phyloP scores from a whole-genome alignment of 345 rosid genomes.

The Jatropha curcas region DNA sequence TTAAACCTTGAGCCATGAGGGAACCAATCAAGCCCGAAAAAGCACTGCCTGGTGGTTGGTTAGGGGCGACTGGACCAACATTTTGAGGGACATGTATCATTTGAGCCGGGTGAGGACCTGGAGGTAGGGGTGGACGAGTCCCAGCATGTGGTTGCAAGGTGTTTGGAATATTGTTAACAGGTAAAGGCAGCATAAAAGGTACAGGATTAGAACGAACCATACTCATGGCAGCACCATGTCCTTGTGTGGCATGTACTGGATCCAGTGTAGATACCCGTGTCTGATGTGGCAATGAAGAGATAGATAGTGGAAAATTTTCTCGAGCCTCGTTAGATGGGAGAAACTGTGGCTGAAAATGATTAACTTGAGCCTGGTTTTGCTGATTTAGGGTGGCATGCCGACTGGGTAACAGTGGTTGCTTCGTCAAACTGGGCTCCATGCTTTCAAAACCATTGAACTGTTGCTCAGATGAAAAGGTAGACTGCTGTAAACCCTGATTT shows the following conservation, averaged over 20 bases:
- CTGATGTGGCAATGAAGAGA: conserved; percentile 48
- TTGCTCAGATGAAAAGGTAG: conserved; percentile 50
- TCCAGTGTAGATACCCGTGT: conserved; percentile 36
- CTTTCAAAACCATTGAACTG: conserved; percentile 42
- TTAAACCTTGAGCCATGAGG: conserved; percentile 92
- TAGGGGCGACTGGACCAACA: conserved; percentile 44
- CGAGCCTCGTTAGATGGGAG: conserved; percentile 40
- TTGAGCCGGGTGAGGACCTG: conserved; percentile 50
- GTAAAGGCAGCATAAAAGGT: conserved; percentile 41
- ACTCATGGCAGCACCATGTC: conserved; percentile 33
- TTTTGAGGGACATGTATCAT: conserved; percentile 44
- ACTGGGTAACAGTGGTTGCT: conserved; percentile 35
- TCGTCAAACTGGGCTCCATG: conserved; percentile 39
- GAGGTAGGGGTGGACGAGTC: conserved; percentile 59
- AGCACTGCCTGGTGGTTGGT: conserved; percentile 53
- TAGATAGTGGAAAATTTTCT: conserved; percentile 41
- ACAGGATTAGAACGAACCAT: conserved; percentile 35
- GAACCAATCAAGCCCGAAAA: conserved; percentile 81
- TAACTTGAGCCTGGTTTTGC: conserved; percentile 46
- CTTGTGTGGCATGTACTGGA: conserved; percentile 53
- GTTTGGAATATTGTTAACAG: conserved; percentile 41
- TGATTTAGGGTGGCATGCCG: conserved; percentile 50
- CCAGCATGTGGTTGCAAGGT: conserved; percentile 41
- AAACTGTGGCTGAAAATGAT: conserved; percentile 49
- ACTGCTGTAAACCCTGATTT: conserved; percentile 51